phyloP scores from a whole-genome alignment of 805 yeast species.

The Candida dajiaensis region DNA sequence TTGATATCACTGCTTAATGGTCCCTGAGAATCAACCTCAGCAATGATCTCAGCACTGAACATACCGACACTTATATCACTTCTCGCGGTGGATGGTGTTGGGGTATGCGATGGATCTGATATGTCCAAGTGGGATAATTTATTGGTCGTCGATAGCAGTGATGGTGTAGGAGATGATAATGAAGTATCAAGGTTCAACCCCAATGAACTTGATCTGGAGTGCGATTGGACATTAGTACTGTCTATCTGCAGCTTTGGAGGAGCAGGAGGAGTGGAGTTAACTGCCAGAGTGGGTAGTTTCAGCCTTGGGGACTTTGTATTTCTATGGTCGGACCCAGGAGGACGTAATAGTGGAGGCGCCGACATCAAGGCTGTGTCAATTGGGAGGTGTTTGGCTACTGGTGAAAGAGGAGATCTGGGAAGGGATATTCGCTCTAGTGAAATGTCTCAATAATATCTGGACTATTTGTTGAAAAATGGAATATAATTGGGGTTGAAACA shows the following conservation, averaged over 20 bases:
- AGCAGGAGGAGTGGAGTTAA: conserved; percentile 11
- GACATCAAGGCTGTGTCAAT: conserved; percentile 20
- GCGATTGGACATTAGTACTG: background rate
- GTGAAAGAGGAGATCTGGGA: background rate
- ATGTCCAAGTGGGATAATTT: conserved; percentile 16
- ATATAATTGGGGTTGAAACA: no score
- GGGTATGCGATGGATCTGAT: conserved; percentile 10
- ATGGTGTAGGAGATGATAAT: conserved; percentile 15
- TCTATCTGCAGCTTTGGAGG: conserved; percentile 1
- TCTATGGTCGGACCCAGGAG: conserved; percentile 36
- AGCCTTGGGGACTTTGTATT: conserved; percentile 38
- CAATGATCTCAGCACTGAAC: conserved; percentile 27
- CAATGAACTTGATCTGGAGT: conserved; percentile 1
- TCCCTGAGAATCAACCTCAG: conserved; percentile 17
- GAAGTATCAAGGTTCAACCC: conserved; percentile 7
- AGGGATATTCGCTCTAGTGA: no score
- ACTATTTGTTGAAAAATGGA: no score
- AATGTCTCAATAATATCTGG: no score
- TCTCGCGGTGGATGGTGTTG: conserved; percentile 28
- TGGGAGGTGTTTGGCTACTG: background rate
- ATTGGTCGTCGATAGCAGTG: conserved; percentile 18
- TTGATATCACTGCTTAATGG: background rate
- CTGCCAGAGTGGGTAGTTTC: conserved; percentile 33
- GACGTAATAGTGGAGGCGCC: conserved; percentile 34
- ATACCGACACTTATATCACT: conserved; percentile 22